Evolutionary conservation across 331 rosid genomes (phyloP).

Genomic region (Quercus lobata): DNA sequence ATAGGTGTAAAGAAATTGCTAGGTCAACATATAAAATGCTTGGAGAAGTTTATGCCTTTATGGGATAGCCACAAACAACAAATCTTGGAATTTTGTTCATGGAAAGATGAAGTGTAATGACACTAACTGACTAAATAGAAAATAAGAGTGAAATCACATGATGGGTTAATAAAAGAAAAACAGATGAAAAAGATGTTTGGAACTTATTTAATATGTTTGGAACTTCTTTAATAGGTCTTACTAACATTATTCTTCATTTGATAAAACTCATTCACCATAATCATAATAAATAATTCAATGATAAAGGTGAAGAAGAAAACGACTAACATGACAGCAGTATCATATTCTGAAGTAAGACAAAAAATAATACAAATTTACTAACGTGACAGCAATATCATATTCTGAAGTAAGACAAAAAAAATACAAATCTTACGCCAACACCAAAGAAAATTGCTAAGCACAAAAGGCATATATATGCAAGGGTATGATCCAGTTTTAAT

Average conservation of each 20-base stretch:
- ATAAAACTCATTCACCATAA: slow-evolving; percentile 1
- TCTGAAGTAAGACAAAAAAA: not conserved
- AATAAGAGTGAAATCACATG: not conserved
- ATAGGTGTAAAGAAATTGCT: not conserved
- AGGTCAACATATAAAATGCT: not conserved
- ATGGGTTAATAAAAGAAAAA: not conserved
- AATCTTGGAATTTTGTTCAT: not conserved
- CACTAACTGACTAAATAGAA: not conserved
- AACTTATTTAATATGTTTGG: slow-evolving; percentile 4
- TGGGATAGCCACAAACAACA: not conserved
- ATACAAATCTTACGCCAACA: too few species aligned
- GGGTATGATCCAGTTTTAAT: not conserved
- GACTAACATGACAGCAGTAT: not conserved
- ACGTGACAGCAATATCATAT: not conserved
- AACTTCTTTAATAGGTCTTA: not conserved
- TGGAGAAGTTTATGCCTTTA: not conserved
- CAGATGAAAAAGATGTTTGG: not conserved
- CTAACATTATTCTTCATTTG: slow-evolving; percentile 6
- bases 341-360: not conserved
- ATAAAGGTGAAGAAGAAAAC: not conserved
- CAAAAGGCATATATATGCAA: not conserved
- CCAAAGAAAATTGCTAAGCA: too few species aligned
- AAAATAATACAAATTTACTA: not conserved
- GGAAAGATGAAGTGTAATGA: not conserved
- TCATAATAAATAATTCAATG: not conserved